A percentile compares a stretch with the other conserved stretches of the same genome.
Evolutionary conservation across 2,329 filamentous ascomycete species (phyloP).

Genomic region (Penicillium sp.): DNA sequence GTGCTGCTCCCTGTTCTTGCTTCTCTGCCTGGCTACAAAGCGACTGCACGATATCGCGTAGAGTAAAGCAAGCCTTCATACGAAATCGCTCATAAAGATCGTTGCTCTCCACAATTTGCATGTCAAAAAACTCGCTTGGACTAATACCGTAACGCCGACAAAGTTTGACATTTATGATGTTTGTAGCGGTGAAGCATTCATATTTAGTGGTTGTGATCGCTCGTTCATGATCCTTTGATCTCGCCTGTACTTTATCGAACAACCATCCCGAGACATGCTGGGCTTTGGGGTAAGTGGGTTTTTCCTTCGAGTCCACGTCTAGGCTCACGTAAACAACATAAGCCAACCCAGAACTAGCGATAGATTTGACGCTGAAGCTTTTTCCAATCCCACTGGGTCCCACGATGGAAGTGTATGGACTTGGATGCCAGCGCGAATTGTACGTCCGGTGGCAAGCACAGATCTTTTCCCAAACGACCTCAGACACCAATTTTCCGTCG

Average conservation of each 20-base stretch:
- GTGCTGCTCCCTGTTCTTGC: too few species aligned
- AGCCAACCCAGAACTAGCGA: conserved; percentile 3
- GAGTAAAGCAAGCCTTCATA: background rate
- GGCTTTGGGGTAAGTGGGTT: background rate
- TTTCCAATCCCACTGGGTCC: conserved; percentile 16
- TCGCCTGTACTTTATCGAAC: too few species aligned
- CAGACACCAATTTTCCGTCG: background rate
- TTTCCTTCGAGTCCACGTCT: background rate
- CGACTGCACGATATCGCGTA: background rate
- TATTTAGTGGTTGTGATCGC: background rate
- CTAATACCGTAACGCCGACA: background rate
- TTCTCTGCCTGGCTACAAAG: too few species aligned
- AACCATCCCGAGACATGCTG: too few species aligned
- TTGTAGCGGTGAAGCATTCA: background rate
- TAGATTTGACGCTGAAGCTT: conserved; percentile 11
- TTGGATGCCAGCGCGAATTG: background rate
- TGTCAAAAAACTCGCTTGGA: background rate
- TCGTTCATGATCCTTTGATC: background rate
- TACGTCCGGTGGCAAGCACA: background rate
- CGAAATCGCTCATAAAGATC: background rate
- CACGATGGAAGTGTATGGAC: conserved; percentile 16
- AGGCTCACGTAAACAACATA: conserved; percentile 16
- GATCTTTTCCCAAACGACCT: background rate
- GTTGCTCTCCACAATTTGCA: background rate
- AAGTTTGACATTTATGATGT: background rate